phyloP scores from a whole-genome alignment of 164 flowering plant genomes.

The Nelumbo lutea region DNA sequence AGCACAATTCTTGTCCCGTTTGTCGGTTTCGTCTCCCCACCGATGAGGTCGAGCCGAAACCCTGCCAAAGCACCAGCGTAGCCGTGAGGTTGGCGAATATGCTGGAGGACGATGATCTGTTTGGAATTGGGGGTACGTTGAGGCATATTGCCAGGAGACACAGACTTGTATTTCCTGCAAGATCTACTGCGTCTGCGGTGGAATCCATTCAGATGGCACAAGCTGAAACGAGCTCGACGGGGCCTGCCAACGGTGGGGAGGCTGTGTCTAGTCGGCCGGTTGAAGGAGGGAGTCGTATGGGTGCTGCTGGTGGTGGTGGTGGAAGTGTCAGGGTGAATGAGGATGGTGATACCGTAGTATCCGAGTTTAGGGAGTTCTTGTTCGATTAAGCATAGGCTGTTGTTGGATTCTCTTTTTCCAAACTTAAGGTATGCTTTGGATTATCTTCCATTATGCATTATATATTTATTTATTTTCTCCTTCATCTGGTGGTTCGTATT shows the following conservation, averaged over 20 bases:
- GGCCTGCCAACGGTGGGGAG: slow-evolving; percentile 43
- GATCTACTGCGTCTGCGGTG: slow-evolving; percentile 6
- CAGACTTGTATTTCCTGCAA: slow-evolving; percentile 23
- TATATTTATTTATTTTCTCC: neutral
- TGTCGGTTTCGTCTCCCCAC: slow-evolving; percentile 44
- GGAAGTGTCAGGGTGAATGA: slow-evolving; percentile 17
- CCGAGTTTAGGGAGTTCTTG: slow-evolving; percentile 25
- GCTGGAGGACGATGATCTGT: slow-evolving; percentile 36
- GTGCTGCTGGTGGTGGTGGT: slow-evolving; percentile 15
- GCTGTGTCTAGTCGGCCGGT: slow-evolving; percentile 43
- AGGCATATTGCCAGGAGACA: slow-evolving; percentile 42
- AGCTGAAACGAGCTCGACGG: slow-evolving; percentile 31
- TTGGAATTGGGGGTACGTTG: slow-evolving; percentile 28
- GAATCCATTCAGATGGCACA: slow-evolving; percentile 30
- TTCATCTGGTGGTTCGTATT: neutral
- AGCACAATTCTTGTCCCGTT: slow-evolving; percentile 57
- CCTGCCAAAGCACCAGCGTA: slow-evolving; percentile 6
- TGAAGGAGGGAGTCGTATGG: slow-evolving; percentile 20
- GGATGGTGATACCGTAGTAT: slow-evolving; percentile 33
- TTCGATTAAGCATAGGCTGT: slow-evolving; percentile 8
- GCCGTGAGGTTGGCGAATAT: slow-evolving; percentile 29
- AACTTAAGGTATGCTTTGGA: slow-evolving; percentile 17
- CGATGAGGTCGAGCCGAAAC: slow-evolving; percentile 15
- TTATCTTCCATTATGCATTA: neutral
- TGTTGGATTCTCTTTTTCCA: slow-evolving; percentile 9